Evolutionary conservation across 1,139 yeast species (phyloP).

Genomic region (Hanseniaspora uvarum): DNA sequence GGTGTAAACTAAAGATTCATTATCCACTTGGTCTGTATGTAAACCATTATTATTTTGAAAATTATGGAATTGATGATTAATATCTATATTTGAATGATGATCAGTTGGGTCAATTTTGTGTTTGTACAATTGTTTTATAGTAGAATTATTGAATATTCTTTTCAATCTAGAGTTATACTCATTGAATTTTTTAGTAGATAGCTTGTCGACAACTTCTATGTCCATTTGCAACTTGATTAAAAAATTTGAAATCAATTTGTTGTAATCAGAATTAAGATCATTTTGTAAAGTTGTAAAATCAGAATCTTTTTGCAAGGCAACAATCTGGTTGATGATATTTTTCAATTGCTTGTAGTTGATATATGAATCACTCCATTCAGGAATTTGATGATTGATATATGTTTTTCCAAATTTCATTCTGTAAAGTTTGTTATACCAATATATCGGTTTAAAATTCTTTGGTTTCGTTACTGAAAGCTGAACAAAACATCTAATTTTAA

Average conservation of each 20-base stretch:
- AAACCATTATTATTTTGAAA: neutral
- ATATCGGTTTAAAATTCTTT: no score
- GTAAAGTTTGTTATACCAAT: no score
- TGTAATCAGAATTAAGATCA: constrained; percentile 31
- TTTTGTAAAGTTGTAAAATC: constrained; percentile 28
- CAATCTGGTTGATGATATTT: constrained; percentile 57
- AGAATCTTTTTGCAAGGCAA: constrained; percentile 27
- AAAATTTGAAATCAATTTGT: constrained; percentile 48
- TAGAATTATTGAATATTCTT: constrained; percentile 34
- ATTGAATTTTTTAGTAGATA: constrained; percentile 58
- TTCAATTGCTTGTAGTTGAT: constrained; percentile 80
- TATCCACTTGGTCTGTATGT: neutral
- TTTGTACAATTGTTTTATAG: constrained; percentile 22
- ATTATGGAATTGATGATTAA: neutral
- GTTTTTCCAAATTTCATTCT: constrained; percentile 81
- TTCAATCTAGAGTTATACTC: constrained; percentile 66
- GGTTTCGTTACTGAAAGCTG: no score
- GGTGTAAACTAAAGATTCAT: neutral
- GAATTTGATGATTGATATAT: constrained; percentile 73
- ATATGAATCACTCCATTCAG: constrained; percentile 77
- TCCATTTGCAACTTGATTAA: constrained; percentile 73
- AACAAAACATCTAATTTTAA: no score
- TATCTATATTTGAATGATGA: neutral
- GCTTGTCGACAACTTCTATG: constrained; percentile 69
- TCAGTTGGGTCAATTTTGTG: constrained; percentile 3